Conservation (phyloP, 768 basidiomycete genomes). For the Kwoniella botswanensis region DNA sequence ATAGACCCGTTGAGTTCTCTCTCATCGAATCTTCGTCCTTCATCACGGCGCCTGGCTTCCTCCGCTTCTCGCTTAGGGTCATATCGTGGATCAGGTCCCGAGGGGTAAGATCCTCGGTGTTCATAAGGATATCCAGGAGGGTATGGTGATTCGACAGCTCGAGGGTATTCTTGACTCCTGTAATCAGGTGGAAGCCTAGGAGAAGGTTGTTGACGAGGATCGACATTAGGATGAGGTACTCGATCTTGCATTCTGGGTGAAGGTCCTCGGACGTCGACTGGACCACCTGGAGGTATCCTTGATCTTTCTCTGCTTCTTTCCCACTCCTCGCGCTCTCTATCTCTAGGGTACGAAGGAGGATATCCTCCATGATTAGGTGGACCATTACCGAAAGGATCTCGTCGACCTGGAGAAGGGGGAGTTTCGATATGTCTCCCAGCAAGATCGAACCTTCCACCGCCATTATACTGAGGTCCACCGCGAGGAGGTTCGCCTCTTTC, state of each 20-base stretch:
- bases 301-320: constrained; percentile 61
- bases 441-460: constrained; percentile 31
- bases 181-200: constrained; percentile 30
- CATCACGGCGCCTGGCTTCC: constrained; percentile 31
- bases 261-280: constrained; percentile 32
- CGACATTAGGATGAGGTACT: constrained; percentile 64
- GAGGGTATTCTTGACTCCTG: constrained; percentile 14
- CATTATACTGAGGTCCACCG: constrained; percentile 20
- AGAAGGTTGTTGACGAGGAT: constrained; percentile 31
- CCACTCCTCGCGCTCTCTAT: constrained; percentile 55
- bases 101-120: constrained; percentile 63
- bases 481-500: constrained; percentile 26
- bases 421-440: constrained; percentile 39
- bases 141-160: constrained; percentile 13
- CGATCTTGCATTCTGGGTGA: constrained; percentile 48
- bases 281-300: constrained; percentile 61
- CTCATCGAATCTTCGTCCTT: constrained; percentile 27
- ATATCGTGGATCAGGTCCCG: constrained; percentile 33
- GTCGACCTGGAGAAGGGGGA: constrained; percentile 47
- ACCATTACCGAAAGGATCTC: constrained; percentile 30
- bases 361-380: constrained; percentile 27
- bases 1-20: constrained; percentile 19
- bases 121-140: constrained; percentile 25
- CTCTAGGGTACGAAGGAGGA: constrained; percentile 18
- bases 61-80: constrained; percentile 30